Base-by-base conservation (phyloP, 495 filamentous ascomycete genomes). In the Tuber aestivum region DNA sequence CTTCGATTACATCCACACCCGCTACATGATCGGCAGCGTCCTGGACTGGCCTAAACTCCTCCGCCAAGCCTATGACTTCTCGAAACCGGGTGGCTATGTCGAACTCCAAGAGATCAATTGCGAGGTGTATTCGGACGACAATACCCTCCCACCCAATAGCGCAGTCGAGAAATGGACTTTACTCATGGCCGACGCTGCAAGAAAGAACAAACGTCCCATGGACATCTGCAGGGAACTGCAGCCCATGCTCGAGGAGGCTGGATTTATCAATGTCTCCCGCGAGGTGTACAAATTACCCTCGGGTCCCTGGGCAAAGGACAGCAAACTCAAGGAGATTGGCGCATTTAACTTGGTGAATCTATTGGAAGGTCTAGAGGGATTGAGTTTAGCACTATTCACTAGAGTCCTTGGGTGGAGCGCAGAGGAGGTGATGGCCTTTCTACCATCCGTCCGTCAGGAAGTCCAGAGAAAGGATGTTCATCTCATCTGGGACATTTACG, bases 1-100 rank as follows among this genome's bases (percentile, higher is more conserved):
- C 7, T 85, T 84, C 78, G 85, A 86, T 74, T 79, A 83, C 75
- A 78, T 85, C 27, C 86, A 87, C 70, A 76, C 84, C n/a, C 82
- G 86, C 16, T 76, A 74, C 50, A 80, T 86, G 74, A 71, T 76
- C n/a, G 76, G 80, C 9, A 75, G 61, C 12, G 72, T 83, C 41
- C 65, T 74, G 37, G 77, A 83, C 32, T 83, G 82, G 82, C 70
- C 74, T 1, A 68, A 35, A 32, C 42, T 83, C 27, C 12, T 83
- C 2, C 4, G 16, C 2, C 56, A 83, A 65, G 77, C 85, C 2
- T 84, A 85, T 20, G 85, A 86, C 86, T 86, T 21, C n/a, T 70
- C 61, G 16, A 81, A 71, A 37, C 80, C 80, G 3, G 80, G 80
- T 5, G 80, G 80, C 27, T 81, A 77, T 72, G 32, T 82, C 40